Base-by-base conservation (phyloP, 495 filamentous ascomycete genomes). In the Aspergillus mulundensis region DNA sequence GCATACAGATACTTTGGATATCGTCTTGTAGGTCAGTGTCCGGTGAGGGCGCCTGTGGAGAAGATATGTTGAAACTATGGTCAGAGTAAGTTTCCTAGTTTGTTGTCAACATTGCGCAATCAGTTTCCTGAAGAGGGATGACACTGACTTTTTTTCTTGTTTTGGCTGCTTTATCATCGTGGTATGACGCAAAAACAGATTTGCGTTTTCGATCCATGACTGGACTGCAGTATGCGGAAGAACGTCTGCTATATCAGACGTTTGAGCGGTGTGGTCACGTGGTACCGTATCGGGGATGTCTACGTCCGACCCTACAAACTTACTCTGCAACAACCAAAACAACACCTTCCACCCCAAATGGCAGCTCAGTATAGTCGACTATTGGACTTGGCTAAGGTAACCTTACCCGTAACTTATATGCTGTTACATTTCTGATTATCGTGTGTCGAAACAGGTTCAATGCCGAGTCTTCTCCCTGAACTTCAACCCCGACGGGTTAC, bases 381-480 rank as follows among this genome's bases (percentile, higher is more conserved):
- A 24, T 59, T 93, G 52, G 87, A 89, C 58, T 80, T 96, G 50
- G 80, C 89, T 71, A 90, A 89, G 85, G 90, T 88, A 81, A 7
- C 11, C 11, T 11, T 15, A 5, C 12, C 15, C 47, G 18, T 6
- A 14, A 3, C 25, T 28, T 8, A 23, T 15, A 28, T 11, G 23
- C 5, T 4, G 28, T 16, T 28, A 11, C 23, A 1, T 11, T 42
- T 30, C 2, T 11, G 23, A 15, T 21, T 30, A 15, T 18, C 4
- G 43, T 5, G 28, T 20, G 21, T 19, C 15, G 16, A 20, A 40
- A 16, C 54, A 96, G 93, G 82, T 83, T 61, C 90, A 90, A 84
- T 95, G 88, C 77, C 84, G 85, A 68, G 85, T 98, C 70, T 98
- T 98, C 79, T 84, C 83, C 45, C 85, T 85, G 23, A 95, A 88